phyloP scores from a whole-genome alignment of 1,139 yeast species.

The Sugiyamaella pinicola region DNA sequence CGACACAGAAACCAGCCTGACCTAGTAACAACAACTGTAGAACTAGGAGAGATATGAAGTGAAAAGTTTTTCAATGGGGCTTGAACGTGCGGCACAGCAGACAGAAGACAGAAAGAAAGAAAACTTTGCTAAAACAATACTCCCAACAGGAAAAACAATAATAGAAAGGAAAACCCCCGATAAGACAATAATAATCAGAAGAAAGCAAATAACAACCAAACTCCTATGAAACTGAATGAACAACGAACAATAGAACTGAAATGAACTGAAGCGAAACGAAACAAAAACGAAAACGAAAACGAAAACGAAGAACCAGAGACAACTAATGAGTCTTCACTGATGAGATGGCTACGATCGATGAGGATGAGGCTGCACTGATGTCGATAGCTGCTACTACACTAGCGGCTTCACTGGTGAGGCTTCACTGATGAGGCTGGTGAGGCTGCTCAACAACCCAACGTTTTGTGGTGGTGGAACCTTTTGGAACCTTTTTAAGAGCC shows the following conservation, averaged over 20 bases:
- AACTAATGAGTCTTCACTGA: background rate
- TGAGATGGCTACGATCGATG: too few species aligned
- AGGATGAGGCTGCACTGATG: too few species aligned
- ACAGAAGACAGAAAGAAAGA: background rate
- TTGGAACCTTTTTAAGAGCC: background rate
- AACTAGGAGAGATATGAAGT: background rate
- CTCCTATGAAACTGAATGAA: background rate
- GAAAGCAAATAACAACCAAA: conserved; percentile 1
- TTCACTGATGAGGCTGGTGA: too few species aligned
- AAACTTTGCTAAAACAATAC: conserved; percentile 13
- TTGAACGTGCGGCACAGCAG: background rate
- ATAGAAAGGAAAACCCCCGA: background rate
- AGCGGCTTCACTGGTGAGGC: too few species aligned
- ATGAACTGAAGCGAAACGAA: background rate
- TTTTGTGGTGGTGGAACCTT: conserved; percentile 8
- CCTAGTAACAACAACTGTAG: too few species aligned
- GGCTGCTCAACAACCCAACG: too few species aligned
- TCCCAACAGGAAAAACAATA: conserved; percentile 9
- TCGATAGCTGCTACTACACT: too few species aligned
- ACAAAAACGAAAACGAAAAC: background rate
- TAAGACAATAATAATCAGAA: conserved; percentile 2
- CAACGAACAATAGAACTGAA: conserved; percentile 3
- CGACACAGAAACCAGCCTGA: background rate
- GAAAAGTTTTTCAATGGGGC: conserved; percentile 2
- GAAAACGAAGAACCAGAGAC: background rate